Evolutionary conservation across 2,329 filamentous ascomycete species (phyloP).

Genomic region (Pseudonectria foliicola): DNA sequence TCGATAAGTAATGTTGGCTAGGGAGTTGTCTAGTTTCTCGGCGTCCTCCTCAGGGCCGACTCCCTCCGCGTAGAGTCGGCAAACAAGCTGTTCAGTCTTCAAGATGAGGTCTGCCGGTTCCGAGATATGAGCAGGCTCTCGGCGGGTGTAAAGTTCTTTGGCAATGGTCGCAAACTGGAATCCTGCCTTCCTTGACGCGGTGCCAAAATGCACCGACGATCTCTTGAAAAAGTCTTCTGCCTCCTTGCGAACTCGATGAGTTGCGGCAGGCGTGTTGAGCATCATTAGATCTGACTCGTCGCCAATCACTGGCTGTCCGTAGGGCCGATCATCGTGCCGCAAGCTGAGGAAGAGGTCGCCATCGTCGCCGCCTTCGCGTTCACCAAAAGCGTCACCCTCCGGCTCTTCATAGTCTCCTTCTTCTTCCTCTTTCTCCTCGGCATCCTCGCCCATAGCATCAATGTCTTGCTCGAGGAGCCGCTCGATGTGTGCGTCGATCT

Average conservation of each 20-base stretch:
- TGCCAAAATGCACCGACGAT: conserved; percentile 40
- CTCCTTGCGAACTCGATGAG: conserved; percentile 45
- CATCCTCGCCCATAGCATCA: conserved; percentile 30
- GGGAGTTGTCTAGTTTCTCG: conserved; percentile 47
- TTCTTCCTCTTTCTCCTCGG: conserved; percentile 33
- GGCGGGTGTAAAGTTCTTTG: conserved; percentile 55
- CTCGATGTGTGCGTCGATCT: conserved; percentile 31
- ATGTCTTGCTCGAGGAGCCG: conserved; percentile 30
- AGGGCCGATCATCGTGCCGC: conserved; percentile 34
- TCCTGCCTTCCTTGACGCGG: conserved; percentile 40
- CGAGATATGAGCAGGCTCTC: conserved; percentile 51
- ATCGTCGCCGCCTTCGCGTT: conserved; percentile 33
- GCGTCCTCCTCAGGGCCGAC: conserved; percentile 49
- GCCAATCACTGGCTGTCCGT: conserved; percentile 32
- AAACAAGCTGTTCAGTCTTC: conserved; percentile 65
- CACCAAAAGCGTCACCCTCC: conserved; percentile 32
- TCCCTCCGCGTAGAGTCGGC: conserved; percentile 56
- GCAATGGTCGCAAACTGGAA: conserved; percentile 65
- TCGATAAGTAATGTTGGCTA: conserved; percentile 46
- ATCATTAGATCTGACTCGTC: conserved; percentile 47
- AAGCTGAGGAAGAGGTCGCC: conserved; percentile 45
- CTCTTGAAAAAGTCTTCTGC: conserved; percentile 50
- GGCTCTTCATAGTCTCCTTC: conserved; percentile 25
- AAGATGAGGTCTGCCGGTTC: conserved; percentile 69
- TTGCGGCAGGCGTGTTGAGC: conserved; percentile 48